Base-by-base conservation (phyloP, 2,329 filamentous ascomycete genomes). In the Alternaria sp. region DNA sequence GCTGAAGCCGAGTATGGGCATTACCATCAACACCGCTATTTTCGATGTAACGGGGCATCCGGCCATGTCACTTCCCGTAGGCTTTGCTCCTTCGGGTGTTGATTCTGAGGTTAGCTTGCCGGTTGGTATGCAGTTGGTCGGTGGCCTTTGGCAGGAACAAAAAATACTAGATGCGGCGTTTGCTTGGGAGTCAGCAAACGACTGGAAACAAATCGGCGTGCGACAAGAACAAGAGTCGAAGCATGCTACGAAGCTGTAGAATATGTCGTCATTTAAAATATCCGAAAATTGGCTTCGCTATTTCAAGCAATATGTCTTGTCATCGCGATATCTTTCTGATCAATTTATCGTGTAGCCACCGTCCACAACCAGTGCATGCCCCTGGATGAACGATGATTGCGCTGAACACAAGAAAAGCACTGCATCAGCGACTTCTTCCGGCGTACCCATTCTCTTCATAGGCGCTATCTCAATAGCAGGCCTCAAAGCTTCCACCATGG, bases 381-480 rank as follows among this genome's bases (percentile, higher is more conserved):
- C 86, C 55, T 84, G 81, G 75, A 88, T 84, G 68, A 82, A 88
- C 60, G 85, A 87, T 59, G 83, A 83, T 79, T 86, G 81, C 2
- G 82, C 79, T 30, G 84, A 86, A 18, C 83, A 84, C 61, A 88
- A 69, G 60, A 86, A 86, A 0, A 84, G 77, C 25, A 87, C 83
- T 30, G 80, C 77, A 65, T 88, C 85, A 0, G 84, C 85, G 65
- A 88, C 82, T 74, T 89, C 87, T 23, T 87, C 85, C 15, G 83
- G 78, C 20, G 75, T 73, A 0, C 80, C 85, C 64, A 87, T 75
- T 6, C 86, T 80, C 33, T 79, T 78, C 67, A 87, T 76, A 0
- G 86, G 84, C 2, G 83, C 84, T 61, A 80, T 82, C 20, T 71
- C 60, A 33, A 86, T 76, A 23, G 84, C 82, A 25, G 73, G 70